Evolutionary conservation across 1,139 yeast genomes (phyloP).

Genomic region (Blastobotrys elegans): DNA sequence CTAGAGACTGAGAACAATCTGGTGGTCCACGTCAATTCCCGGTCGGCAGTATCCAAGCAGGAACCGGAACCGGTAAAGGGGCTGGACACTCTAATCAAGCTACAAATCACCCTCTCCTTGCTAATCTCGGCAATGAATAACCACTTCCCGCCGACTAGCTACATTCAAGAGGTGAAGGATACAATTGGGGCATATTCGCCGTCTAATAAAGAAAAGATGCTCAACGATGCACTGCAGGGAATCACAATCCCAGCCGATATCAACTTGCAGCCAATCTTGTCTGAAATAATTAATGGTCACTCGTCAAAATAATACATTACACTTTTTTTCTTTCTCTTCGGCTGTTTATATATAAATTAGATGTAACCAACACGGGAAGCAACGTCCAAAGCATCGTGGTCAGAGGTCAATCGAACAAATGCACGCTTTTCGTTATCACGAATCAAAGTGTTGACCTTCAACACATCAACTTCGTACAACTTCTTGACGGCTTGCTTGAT

Average conservation of each 20-base stretch:
- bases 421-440: constrained; percentile 99
- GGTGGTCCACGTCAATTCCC: constrained; percentile 22
- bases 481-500: constrained; percentile 98
- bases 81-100: constrained; percentile 17
- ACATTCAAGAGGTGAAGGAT: constrained; percentile 24
- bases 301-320: constrained; percentile 8
- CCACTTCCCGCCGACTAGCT: constrained; percentile 21
- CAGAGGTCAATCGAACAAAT: constrained; percentile 97
- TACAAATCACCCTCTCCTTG: constrained; percentile 25
- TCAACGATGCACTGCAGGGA: constrained; percentile 26
- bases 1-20: constrained; percentile 23
- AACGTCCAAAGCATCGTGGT: constrained; percentile 99
- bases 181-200: constrained; percentile 17
- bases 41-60: neutral
- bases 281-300: constrained; percentile 20
- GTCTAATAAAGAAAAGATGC: constrained; percentile 17
- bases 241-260: constrained; percentile 26
- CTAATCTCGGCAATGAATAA: constrained; percentile 26
- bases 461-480: constrained; percentile 93
- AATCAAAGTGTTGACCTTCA: constrained; percentile 90
- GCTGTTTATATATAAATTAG: constrained; percentile 37
- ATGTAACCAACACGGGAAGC: constrained; percentile 99
- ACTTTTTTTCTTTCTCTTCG: neutral
- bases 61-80: neutral
- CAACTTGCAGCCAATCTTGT: constrained; percentile 25